phyloP scores from a whole-genome alignment of 495 filamentous ascomycete species.

The Podospora bellae-mahoneyi region DNA sequence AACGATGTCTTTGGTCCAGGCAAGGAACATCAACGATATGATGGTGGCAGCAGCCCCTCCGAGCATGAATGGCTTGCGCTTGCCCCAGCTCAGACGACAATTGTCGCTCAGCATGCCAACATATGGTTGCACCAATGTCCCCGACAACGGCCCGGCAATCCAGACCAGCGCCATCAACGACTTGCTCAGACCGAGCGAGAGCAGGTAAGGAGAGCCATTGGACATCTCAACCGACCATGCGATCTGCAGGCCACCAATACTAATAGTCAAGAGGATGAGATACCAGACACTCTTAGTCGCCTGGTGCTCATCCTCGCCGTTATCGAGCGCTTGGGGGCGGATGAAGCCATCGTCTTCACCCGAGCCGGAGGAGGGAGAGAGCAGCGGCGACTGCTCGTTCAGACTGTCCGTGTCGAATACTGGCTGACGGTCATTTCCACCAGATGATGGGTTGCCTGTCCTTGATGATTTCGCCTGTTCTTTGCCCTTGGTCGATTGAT shows the following conservation, averaged over 20 bases:
- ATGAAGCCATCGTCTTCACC: slow-evolving; percentile 43
- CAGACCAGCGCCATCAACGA: slow-evolving; percentile 89
- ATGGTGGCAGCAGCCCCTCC: slow-evolving; percentile 70
- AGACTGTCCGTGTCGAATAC: slow-evolving; percentile 26
- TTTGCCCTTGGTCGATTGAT: slow-evolving; percentile 10
- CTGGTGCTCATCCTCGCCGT: slow-evolving; percentile 45
- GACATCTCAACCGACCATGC: slow-evolving; percentile 93
- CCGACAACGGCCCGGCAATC: slow-evolving; percentile 87
- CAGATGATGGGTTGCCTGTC: slow-evolving; percentile 11
- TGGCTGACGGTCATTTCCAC: slow-evolving; percentile 15
- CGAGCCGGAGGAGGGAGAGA: slow-evolving; percentile 42
- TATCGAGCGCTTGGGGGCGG: slow-evolving; percentile 28
- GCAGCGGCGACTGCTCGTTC: slow-evolving; percentile 59
- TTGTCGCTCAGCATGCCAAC: slow-evolving; percentile 88
- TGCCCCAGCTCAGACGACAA: slow-evolving; percentile 75
- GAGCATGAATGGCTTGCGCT: slow-evolving; percentile 85
- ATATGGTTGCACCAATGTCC: slow-evolving; percentile 87
- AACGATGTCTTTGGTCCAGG: slow-evolving; percentile 80
- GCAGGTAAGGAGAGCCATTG: slow-evolving; percentile 67
- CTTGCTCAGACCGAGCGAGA: slow-evolving; percentile 85
- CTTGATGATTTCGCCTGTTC: slow-evolving; percentile 13
- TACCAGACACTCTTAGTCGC: slow-evolving; percentile 77
- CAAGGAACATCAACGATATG: slow-evolving; percentile 66
- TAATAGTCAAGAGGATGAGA: slow-evolving; percentile 76
- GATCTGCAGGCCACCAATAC: slow-evolving; percentile 82